Conservation (phyloP, 2,329 filamentous ascomycete genomes). For the Hypoxylon sp. region DNA sequence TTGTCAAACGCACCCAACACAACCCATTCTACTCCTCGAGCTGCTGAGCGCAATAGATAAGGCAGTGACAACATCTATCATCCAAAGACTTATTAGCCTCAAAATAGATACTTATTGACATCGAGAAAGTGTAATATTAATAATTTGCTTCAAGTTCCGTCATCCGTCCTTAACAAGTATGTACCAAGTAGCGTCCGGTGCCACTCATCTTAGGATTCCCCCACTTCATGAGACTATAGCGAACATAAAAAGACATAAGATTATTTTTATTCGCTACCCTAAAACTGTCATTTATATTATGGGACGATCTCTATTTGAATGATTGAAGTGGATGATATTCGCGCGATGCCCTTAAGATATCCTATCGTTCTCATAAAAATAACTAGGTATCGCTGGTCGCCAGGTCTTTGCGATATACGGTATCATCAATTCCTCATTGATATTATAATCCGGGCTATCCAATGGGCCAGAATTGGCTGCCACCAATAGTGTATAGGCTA, state of each 20-base stretch:
- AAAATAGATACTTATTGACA: neutral
- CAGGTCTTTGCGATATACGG: neutral
- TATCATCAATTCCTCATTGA: neutral
- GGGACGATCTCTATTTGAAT: neutral
- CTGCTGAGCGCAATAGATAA: neutral
- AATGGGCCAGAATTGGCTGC: neutral
- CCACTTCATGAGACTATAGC: neutral
- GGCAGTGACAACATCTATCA: neutral
- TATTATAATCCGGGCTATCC: neutral
- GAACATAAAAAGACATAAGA: too few relatives aligned
- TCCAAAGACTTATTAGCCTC: neutral
- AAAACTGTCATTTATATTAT: neutral
- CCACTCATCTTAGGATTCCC: constrained; percentile 1
- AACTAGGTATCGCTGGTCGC: neutral
- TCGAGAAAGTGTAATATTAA: neutral
- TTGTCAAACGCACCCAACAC: neutral
- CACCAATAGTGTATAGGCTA: neutral
- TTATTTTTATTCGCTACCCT: neutral
- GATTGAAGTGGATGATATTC: neutral
- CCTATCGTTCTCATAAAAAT: neutral
- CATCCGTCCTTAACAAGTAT: neutral
- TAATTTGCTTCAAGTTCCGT: neutral
- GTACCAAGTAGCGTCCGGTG: neutral
- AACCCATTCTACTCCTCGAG: neutral
- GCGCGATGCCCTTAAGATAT: neutral